Evolutionary conservation across 1,139 yeast species (phyloP).

Genomic region (Pichia sorboxylosa): DNA sequence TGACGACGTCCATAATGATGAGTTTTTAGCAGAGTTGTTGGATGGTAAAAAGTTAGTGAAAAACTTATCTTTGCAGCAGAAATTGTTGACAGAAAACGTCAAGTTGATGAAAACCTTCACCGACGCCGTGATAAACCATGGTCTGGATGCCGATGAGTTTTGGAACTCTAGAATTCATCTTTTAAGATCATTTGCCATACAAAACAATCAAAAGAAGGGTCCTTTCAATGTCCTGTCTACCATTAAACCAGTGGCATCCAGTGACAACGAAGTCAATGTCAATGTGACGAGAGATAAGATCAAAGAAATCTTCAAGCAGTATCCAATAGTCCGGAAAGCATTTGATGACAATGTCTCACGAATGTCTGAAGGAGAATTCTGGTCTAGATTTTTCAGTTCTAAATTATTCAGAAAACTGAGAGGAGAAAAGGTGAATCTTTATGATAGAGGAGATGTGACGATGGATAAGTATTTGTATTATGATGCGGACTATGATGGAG

Average conservation of each 20-base stretch:
- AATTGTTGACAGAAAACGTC: conserved; percentile 57
- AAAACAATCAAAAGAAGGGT: conserved; percentile 76
- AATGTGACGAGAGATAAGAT: conserved; percentile 86
- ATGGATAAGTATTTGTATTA: conserved; percentile 71
- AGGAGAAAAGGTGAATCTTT: conserved; percentile 72
- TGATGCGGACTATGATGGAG: conserved; percentile 39
- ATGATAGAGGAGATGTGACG: conserved; percentile 73
- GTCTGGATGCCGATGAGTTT: conserved; percentile 69
- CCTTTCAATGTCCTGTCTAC: conserved; percentile 91
- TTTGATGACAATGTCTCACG: conserved; percentile 86
- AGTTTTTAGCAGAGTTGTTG: conserved; percentile 27
- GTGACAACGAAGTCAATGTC: conserved; percentile 84
- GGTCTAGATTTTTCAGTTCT: conserved; percentile 95
- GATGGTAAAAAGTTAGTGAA: conserved; percentile 43
- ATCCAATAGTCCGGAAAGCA: conserved; percentile 86
- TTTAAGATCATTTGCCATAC: conserved; percentile 74
- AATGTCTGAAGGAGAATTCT: conserved; percentile 79
- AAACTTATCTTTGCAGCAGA: conserved; percentile 70
- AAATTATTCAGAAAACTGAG: conserved; percentile 75
- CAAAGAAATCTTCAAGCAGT: conserved; percentile 81
- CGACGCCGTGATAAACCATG: conserved; percentile 75
- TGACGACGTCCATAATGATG: conserved; percentile 16
- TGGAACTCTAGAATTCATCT: conserved; percentile 81
- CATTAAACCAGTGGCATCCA: conserved; percentile 82
- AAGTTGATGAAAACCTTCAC: conserved; percentile 67